Base-by-base conservation (phyloP, 169 alveolate genomes). In the Babesia sp. region DNA sequence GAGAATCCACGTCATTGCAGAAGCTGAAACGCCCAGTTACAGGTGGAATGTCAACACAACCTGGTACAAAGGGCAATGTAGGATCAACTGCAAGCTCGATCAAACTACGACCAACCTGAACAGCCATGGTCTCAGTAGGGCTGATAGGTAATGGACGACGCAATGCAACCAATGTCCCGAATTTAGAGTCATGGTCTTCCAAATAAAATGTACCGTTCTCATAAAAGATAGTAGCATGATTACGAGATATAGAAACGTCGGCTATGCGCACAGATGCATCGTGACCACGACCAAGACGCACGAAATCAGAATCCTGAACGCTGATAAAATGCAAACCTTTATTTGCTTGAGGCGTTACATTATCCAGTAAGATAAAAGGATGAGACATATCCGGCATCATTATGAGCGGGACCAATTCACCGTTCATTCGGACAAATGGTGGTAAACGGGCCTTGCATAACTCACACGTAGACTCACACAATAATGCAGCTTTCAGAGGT, bases 221-320 rank as follows among this genome's bases (percentile, higher is more conserved):
- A 72, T 90, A 94, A 54, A 93, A 85, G 41, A 98, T 91, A 29
- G 92, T 93, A 31, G 99, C 98, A 83, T 98, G 99, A 29, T 83
- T 84, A 71, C 99, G 93, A 11, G 99, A 95, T 14, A 98, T 98
- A 44, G 99, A 96, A 26, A 95, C 97, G 83, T 98, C 99, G 28
- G 98, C 94, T 33, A 98, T 95, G 57, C 99, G 91, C 46, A 98
- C 96, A 54, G 98, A 99, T 61, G 98, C 90, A 70, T 97, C 98
- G 78, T 97, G 99, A 12, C 99, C 99, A 64, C 99, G 92, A 42
- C 99, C 99, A 60, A 93, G 85, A 50, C 90, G 93, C 7, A 93
- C 83, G 55, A 68, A 83, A 55, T 90, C 90, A 63, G 77, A 76
- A 33, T 91, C 95, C 9, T 86, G 90, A 69, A 93, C 84, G 36